Evolutionary conservation across 139 green algal species (phyloP).

Genomic region (Nannochloris sp.): DNA sequence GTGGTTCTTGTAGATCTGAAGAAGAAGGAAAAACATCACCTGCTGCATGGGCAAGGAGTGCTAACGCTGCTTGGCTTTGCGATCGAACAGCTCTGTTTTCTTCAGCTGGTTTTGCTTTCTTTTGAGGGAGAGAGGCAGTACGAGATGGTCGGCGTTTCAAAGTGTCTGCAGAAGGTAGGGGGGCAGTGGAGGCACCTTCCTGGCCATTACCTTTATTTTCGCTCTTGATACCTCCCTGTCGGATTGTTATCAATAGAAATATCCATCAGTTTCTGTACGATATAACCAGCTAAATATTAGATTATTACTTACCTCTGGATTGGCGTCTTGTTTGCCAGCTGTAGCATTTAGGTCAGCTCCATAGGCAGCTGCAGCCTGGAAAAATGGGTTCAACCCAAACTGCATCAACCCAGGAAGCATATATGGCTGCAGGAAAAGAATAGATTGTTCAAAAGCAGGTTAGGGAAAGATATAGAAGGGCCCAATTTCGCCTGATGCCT

Average conservation of each 20-base stretch:
- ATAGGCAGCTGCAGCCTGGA: not conserved
- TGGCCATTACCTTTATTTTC: slow-evolving; percentile 8
- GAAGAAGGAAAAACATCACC: not conserved
- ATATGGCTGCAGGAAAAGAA: not conserved
- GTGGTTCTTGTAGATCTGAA: no score
- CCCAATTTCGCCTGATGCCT: no score
- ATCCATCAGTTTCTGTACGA: no score
- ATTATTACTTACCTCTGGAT: no score
- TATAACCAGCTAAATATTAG: no score
- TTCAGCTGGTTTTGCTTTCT: not conserved
- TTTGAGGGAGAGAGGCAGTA: not conserved
- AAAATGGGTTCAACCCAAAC: not conserved
- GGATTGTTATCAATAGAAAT: not conserved
- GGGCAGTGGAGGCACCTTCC: not conserved
- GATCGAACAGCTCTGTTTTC: not conserved
- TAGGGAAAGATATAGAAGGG: not conserved
- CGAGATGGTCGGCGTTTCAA: not conserved
- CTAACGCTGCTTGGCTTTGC: slow-evolving; percentile 21
- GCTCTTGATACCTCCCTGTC: not conserved
- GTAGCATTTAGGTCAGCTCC: no score
- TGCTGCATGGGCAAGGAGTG: slow-evolving; percentile 16
- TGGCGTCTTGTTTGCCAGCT: no score
- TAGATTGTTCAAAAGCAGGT: not conserved
- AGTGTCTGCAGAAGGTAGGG: not conserved
- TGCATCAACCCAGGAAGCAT: slow-evolving; percentile 9